Base-by-base conservation (phyloP, 495 filamentous ascomycete genomes). In the Penicillium manginii region DNA sequence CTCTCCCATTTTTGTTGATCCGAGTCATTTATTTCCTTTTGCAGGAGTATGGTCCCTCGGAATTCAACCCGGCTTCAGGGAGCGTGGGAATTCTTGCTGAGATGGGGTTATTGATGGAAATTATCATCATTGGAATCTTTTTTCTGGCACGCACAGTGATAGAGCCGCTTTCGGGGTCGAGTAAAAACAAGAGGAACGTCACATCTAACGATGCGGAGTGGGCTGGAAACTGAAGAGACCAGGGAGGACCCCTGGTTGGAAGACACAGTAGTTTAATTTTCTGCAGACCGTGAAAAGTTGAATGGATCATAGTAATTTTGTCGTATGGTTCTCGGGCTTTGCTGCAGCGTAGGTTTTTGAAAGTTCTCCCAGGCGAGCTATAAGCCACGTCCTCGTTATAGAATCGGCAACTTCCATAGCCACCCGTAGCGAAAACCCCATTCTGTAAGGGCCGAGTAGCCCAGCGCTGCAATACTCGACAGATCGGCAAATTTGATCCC, bases 401-500 rank as follows among this genome's bases (percentile, higher is more conserved):
- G 66, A 51, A 52, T 71, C 71, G 9, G 66, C 64, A 43, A 71
- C 60, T 54, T 75, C 69, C 12, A 68, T 64, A 3, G 64, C 72
- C 15, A 73, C 70, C n/a, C 59, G 62, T 23, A 75, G 51, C 12
- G 71, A 47, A 42, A 75, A 73, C 1, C 64, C 73, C 57, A 71
- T 60, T 54, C 68, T 63, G 50, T 68, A 74, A 14, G 70, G 73
- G 0, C 73, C 69, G 17, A 74, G 58, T n/a, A 68, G 47, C 8
- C 73, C 71, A 17, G 58, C 61, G 9, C 64, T 43, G 23, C 61
- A 67, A 37, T 67, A 73, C 56, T 74, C 71, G 11, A 76, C 63
- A 6, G 73, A 75, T 37, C 57, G 69, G 62, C 73, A 76, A 22
- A 74, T 73, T 57, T 69, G 68, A 57, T 74, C 73, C 15, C 68